Percentiles rank a stretch among this genome's conserved stretches.
phyloP scores from a whole-genome alignment of 495 filamentous ascomycete species.

The Usnea hakonensis region DNA sequence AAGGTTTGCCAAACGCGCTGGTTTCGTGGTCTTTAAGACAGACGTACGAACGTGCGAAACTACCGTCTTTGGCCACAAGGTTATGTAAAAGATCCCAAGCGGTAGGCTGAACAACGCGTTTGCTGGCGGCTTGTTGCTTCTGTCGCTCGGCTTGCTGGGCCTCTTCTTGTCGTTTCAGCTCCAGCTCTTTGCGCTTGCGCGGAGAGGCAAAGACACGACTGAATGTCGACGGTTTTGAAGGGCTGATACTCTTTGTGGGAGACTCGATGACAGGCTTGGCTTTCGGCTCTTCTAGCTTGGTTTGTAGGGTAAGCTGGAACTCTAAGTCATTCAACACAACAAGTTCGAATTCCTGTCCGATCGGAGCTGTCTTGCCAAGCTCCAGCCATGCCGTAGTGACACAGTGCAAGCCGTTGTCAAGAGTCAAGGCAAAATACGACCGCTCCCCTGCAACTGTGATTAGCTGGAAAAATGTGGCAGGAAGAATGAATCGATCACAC shows the following conservation, averaged over 20 bases:
- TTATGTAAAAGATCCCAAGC: slow-evolving; percentile 84
- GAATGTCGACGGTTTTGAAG: slow-evolving; percentile 71
- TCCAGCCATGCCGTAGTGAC: slow-evolving; percentile 95
- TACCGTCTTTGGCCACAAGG: slow-evolving; percentile 81
- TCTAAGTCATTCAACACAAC: slow-evolving; percentile 94
- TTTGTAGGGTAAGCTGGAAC: slow-evolving; percentile 93
- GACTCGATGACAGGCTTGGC: slow-evolving; percentile 43
- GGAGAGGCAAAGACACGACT: slow-evolving; percentile 88
- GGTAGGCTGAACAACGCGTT: slow-evolving; percentile 43
- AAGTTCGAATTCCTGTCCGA: slow-evolving; percentile 96
- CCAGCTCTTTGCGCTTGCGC: slow-evolving; percentile 88
- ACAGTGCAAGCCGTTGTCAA: slow-evolving; percentile 96
- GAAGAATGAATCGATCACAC: slow-evolving; percentile 42
- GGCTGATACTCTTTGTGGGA: slow-evolving; percentile 49
- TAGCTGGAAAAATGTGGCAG: neutral
- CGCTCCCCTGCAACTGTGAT: slow-evolving; percentile 60
- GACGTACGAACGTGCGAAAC: slow-evolving; percentile 87
- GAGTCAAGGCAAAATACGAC: slow-evolving; percentile 84
- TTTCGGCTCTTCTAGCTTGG: slow-evolving; percentile 78
- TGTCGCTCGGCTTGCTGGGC: slow-evolving; percentile 53
- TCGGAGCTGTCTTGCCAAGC: slow-evolving; percentile 84
- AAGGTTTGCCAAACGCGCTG: slow-evolving; percentile 75
- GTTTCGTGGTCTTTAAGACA: slow-evolving; percentile 86
- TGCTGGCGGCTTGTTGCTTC: slow-evolving; percentile 60
- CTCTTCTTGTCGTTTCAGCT: slow-evolving; percentile 70